These are phyloP conservation scores for Tolypocladium capitatum DNA, from an alignment of 2,329 filamentous ascomycete species.

Conservation along the genomic window DNA sequence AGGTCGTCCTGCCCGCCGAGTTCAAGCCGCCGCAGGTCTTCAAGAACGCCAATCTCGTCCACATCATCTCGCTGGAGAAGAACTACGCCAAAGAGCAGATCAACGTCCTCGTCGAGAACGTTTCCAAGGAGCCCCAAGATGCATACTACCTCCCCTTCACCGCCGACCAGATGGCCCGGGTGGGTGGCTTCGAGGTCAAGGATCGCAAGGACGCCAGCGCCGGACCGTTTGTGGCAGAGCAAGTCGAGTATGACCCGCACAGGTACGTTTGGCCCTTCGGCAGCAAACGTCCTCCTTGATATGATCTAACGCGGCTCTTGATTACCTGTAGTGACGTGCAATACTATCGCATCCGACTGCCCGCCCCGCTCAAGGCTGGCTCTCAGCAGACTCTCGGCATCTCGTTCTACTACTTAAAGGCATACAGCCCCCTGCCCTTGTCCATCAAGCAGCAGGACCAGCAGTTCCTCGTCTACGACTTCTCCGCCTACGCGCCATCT, in stretches of 20 bases:
- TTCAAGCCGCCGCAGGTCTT: constrained; percentile 86
- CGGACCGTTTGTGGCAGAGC: constrained; percentile 54
- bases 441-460: constrained; percentile 71
- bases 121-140: constrained; percentile 62
- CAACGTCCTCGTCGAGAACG: constrained; percentile 90
- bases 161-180: constrained; percentile 55
- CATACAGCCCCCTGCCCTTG: constrained; percentile 69
- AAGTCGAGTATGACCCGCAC: constrained; percentile 49
- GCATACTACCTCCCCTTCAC: constrained; percentile 90
- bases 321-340: constrained; percentile 49
- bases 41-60: constrained; percentile 84
- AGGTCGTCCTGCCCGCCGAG: constrained; percentile 44
- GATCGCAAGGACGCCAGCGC: constrained; percentile 70
- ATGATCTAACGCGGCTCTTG: neutral
- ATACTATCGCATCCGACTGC: constrained; percentile 75
- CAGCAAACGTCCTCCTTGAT: neutral
- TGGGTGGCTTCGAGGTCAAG: constrained; percentile 82
- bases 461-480: constrained; percentile 76
- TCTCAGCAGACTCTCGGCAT: constrained; percentile 78
- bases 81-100: constrained; percentile 79
- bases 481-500: constrained; percentile 74
- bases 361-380: constrained; percentile 60
- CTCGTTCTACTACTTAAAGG: constrained; percentile 66
- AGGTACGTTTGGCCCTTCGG: constrained; percentile 28
- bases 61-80: constrained; percentile 86